phyloP scores from a whole-genome alignment of 768 basidiomycete species.

The Tricholoma bakamatsutake region DNA sequence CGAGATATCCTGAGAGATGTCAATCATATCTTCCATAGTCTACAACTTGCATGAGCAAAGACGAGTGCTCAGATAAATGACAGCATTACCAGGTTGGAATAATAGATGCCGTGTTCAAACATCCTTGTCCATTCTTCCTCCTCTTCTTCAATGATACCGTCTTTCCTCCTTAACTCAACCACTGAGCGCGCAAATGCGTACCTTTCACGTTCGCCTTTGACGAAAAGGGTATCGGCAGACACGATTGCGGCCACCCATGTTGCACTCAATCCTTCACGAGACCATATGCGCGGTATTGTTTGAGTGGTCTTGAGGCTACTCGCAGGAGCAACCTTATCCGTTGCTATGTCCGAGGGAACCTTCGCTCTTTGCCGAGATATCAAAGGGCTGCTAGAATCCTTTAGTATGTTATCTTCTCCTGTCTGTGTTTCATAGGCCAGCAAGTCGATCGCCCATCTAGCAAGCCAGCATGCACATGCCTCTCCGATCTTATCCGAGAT shows the following conservation, averaged over 20 bases:
- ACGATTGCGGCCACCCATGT: slow-evolving; percentile 70
- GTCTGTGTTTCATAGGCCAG: slow-evolving; percentile 54
- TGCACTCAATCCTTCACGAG: slow-evolving; percentile 66
- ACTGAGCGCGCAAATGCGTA: slow-evolving; percentile 74
- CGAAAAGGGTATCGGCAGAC: slow-evolving; percentile 75
- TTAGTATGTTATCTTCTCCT: slow-evolving; percentile 14
- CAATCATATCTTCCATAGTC: slow-evolving; percentile 75
- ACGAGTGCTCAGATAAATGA: neutral
- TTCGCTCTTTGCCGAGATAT: slow-evolving; percentile 16
- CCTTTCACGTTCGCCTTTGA: slow-evolving; percentile 70
- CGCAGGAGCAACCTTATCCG: slow-evolving; percentile 1
- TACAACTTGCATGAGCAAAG: slow-evolving; percentile 24
- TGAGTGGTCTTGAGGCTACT: slow-evolving; percentile 10
- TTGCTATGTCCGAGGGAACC: slow-evolving; percentile 11
- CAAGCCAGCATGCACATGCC: slow-evolving; percentile 81
- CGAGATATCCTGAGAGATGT: slow-evolving; percentile 70
- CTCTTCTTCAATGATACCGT: slow-evolving; percentile 51
- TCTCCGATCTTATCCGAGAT: slow-evolving; percentile 90
- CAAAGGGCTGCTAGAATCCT: neutral
- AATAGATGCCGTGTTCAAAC: slow-evolving; percentile 77
- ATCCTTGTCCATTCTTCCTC: slow-evolving; percentile 65
- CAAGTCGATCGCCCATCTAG: slow-evolving; percentile 80
- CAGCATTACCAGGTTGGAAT: slow-evolving; percentile 71
- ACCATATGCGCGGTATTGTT: slow-evolving; percentile 56
- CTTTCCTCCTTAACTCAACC: slow-evolving; percentile 63